Conservation (phyloP, 441 rosid genomes). For the Bruguiera hainesii region DNA sequence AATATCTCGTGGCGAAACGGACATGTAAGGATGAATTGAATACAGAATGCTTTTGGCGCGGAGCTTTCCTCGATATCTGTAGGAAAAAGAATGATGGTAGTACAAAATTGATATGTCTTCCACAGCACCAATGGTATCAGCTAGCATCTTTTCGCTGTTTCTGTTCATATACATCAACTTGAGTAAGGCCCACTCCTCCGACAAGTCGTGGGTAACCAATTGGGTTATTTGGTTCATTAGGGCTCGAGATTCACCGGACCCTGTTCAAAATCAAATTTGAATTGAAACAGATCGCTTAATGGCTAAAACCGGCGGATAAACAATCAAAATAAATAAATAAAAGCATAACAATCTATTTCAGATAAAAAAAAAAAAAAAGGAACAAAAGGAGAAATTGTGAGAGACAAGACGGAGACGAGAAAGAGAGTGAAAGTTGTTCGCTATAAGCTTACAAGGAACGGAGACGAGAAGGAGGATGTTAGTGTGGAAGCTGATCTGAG, state of each 20-base stretch:
- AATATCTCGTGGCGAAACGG: slow-evolving; percentile 46
- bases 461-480: slow-evolving; percentile 72
- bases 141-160: slow-evolving; percentile 59
- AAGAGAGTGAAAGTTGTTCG: background rate
- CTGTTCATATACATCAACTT: slow-evolving; percentile 56
- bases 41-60: slow-evolving; percentile 52
- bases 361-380: background rate
- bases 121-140: slow-evolving; percentile 60
- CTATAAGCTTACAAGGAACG: slow-evolving; percentile 53
- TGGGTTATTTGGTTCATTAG: slow-evolving; percentile 58
- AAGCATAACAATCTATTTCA: no score
- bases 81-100: slow-evolving; percentile 60
- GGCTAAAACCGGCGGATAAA: no score
- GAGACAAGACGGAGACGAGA: background rate
- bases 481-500: slow-evolving; percentile 74
- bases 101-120: slow-evolving; percentile 49
- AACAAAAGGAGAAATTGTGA: background rate
- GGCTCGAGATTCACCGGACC: slow-evolving; percentile 91
- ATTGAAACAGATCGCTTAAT: background rate
- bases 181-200: slow-evolving; percentile 43
- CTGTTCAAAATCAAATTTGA: slow-evolving; percentile 31
- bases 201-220: slow-evolving; percentile 24
- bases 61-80: slow-evolving; percentile 67
- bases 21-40: slow-evolving; percentile 50
- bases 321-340: no score